Percentiles rank a stretch among this genome's conserved stretches.
Evolutionary conservation across 441 rosid species (phyloP).

Genomic region (Adansonia rubrostipa): DNA sequence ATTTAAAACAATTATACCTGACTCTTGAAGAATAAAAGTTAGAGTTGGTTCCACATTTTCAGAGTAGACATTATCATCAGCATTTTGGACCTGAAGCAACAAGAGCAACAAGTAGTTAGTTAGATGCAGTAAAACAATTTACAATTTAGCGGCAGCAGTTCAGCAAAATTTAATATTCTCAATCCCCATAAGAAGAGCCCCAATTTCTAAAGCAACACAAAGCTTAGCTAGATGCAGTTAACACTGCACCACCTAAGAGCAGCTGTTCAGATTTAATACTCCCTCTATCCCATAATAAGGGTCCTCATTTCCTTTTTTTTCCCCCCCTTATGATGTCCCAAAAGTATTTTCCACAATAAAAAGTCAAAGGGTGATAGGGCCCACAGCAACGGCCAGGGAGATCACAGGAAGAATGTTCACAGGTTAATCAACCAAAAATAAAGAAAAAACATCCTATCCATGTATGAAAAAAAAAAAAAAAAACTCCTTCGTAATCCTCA

Average conservation of each 20-base stretch:
- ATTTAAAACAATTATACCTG: slow-evolving; percentile 76
- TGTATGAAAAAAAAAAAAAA: background rate
- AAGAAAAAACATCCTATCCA: background rate
- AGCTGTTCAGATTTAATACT: background rate
- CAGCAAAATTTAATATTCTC: background rate
- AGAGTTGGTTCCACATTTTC: slow-evolving; percentile 82
- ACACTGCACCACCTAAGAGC: background rate
- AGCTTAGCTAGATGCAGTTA: slow-evolving; percentile 31
- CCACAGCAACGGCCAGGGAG: slow-evolving; percentile 1
- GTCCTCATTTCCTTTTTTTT: slow-evolving; percentile 1
- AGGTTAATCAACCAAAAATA: background rate
- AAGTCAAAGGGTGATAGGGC: background rate
- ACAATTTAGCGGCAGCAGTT: background rate
- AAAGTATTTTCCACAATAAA: slow-evolving; percentile 3
- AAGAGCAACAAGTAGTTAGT: slow-evolving; percentile 22
- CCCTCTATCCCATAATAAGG: background rate
- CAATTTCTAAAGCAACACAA: slow-evolving; percentile 36
- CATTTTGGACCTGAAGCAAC: slow-evolving; percentile 93
- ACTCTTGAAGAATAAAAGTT: slow-evolving; percentile 81
- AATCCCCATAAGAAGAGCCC: background rate
- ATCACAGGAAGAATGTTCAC: background rate
- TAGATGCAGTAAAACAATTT: slow-evolving; percentile 27
- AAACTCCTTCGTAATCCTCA: background rate
- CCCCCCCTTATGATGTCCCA: background rate
- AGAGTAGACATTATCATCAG: slow-evolving; percentile 91